These are phyloP conservation scores for Boehmeria nivea DNA, from an alignment of 306 rosid species.

Conservation along the genomic window DNA sequence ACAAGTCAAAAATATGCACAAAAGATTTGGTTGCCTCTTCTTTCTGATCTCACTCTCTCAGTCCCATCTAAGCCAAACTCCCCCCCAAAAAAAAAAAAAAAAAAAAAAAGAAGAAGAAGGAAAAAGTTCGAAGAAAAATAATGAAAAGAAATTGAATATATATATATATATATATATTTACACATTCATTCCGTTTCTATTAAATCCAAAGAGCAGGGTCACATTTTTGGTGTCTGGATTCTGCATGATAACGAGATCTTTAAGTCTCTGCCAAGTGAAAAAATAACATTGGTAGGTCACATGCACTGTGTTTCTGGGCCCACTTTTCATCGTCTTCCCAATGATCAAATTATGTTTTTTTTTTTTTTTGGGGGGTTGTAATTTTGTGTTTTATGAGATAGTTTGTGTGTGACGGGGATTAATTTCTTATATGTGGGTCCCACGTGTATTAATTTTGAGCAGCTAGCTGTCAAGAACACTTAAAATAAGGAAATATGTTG, in stretches of 20 bases:
- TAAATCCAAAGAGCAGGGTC: neutral
- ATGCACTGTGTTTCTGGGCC: constrained; percentile 13
- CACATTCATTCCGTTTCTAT: constrained; percentile 1
- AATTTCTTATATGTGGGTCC: constrained; percentile 11
- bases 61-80: constrained; percentile 5
- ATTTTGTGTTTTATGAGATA: neutral
- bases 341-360: too few relatives aligned
- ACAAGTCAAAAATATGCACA: constrained; percentile 33
- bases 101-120: neutral
- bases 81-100: neutral
- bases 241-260: constrained; percentile 10
- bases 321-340: too few relatives aligned
- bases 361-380: neutral
- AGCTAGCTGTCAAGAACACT: constrained; percentile 13
- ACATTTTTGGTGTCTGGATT: constrained; percentile 5
- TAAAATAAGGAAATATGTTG: neutral
- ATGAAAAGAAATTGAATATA: too few relatives aligned
- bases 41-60: neutral
- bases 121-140: neutral
- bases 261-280: constrained; percentile 1
- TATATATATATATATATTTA: too few relatives aligned
- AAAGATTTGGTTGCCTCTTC: constrained; percentile 37
- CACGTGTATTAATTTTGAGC: constrained; percentile 3
- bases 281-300: constrained; percentile 4
- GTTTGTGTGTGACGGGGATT: too few relatives aligned